phyloP scores from a whole-genome alignment of 1,139 yeast genomes.

The Lodderomyces theae region DNA sequence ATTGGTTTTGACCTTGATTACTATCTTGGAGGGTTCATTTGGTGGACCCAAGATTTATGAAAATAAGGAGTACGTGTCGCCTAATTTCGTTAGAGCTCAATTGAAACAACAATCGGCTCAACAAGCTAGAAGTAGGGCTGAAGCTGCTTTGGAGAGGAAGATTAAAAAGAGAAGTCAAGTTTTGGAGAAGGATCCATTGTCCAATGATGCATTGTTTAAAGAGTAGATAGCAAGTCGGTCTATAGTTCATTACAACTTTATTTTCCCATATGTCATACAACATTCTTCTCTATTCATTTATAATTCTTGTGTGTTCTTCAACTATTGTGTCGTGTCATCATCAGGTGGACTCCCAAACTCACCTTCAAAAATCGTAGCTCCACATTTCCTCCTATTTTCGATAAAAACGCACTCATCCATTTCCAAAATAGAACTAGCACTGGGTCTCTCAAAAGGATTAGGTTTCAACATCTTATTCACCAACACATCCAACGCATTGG shows the following conservation, averaged over 20 bases:
- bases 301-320: too few relatives aligned
- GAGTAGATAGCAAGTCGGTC: neutral
- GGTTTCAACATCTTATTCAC: slow-evolving; percentile 92
- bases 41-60: slow-evolving; percentile 98
- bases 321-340: slow-evolving; percentile 5
- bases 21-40: slow-evolving; percentile 93
- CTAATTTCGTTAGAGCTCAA: slow-evolving; percentile 93
- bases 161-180: slow-evolving; percentile 73
- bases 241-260: neutral
- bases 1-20: slow-evolving; percentile 87
- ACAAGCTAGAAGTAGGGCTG: slow-evolving; percentile 74
- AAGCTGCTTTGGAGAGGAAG: slow-evolving; percentile 75
- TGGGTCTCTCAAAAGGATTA: slow-evolving; percentile 77
- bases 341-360: slow-evolving; percentile 61
- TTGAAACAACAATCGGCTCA: slow-evolving; percentile 74
- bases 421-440: slow-evolving; percentile 64
- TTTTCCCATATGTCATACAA: neutral
- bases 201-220: slow-evolving; percentile 75
- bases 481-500: slow-evolving; percentile 69
- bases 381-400: slow-evolving; percentile 82
- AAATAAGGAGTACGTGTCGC: slow-evolving; percentile 94
- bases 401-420: slow-evolving; percentile 75
- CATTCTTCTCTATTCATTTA: neutral
- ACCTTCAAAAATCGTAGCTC: slow-evolving; percentile 95
- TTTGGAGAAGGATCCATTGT: slow-evolving; percentile 77